Base-by-base conservation (phyloP, 2,329 filamentous ascomycete species). In the Aspergillus persii region DNA sequence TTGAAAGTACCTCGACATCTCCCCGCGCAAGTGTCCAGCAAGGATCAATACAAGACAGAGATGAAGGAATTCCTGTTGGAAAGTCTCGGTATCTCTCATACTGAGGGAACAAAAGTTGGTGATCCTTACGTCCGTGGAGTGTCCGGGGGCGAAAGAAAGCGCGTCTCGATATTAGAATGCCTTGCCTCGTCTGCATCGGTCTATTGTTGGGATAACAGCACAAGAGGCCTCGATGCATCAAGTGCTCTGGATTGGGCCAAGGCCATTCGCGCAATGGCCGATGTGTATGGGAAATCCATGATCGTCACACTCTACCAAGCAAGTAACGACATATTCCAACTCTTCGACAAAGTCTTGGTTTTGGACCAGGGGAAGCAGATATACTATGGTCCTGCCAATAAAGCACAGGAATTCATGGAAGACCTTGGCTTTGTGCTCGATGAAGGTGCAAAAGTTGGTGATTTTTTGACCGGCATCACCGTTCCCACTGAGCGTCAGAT, bases 261-360 rank as follows among this genome's bases (percentile, higher is more conserved):
- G 65, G 82, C 84, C 1, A 73, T 89, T 15, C 79, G 87, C 5
- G 82, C 84, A 4, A 79, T 89, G 81, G 89, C 87, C 0, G 85
- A 89, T 61, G 80, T 86, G 1, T 75, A 85, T 4, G 84, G 85
- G 0, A 74, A 87, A 3, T 77, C 85, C 0, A 83, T 85, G 0
- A 84, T 89, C 50, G 84, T 88, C 11, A 88, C 86, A 0, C 77
- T 89, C 0, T 90, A 91, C 69, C 88, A 90, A 68, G 88, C 88
- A 3, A 86, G 86, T 4, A 88, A 90, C 56, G 85, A 83, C 26
- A 89, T 90, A 59, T 89, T 89, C 69, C 78, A 88, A 27, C 79
- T 87, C 0, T 90, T 90, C 68, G 87, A 90, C 69, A 90, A 90
- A 67, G 86, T 89, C 0, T 77, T 90, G 0, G 82, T 90, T 8